Base-by-base conservation (phyloP, 306 rosid species). In the Gastrolobium villosum region DNA sequence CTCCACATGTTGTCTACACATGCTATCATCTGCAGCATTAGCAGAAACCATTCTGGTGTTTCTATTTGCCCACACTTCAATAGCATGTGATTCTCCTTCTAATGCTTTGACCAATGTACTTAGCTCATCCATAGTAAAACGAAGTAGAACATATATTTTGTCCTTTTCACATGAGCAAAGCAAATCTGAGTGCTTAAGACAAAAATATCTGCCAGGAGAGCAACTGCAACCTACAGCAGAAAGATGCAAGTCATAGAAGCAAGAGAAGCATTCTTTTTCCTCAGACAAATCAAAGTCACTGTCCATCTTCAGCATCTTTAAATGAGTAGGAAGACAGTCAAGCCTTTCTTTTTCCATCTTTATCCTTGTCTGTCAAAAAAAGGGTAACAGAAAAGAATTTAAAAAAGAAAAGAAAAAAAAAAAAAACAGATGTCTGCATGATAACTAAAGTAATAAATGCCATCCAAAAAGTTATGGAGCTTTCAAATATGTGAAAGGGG, bases 201-300 rank as follows among this genome's bases (percentile, higher is more conserved):
- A 94, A 71, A 94, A 89, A 81, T 74, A 94, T 40, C 66, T 82
- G 40, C 86, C 86, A 3, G 96, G 97, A 64, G 96, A 89, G 86
- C 98, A 94, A 64, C 83, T 63, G 89, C 98, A 92, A 73, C 94
- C 77, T 9, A 81, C 40, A 5, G 94, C 96, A 37, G 96, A 90
- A 70, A 89, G 80, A 81, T 94, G 88, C 70, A 94, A 82, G 83
- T 94, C 98, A 60, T 90, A 94, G 82, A 89, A 89, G 86, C 98
- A 94, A 81, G 86, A 83, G 79, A 66, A 82, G 49, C 98, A 94
- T 60, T 94, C 97, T 84, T 90, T 94, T 80, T 92, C 98, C 37
- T 80, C 77, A 32, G 53, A 54, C 74, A 65, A 70, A 86, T 94
- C 98, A 62, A 83, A 86, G 69, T 87, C 90, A 0, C 43, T 80